Evolutionary conservation across 306 rosid genomes (phyloP).

Genomic region (Prunus persica): Prunus_persica_NCBIv2 NC_034014.1:1369001-1369500

Average conservation of each 20-base stretch:
- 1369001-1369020: conserved; percentile 15
- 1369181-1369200: conserved; percentile 31
- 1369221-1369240: conserved; percentile 39
- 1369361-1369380: too few relatives aligned
- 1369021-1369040: conserved; percentile 47
- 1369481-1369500: conserved; percentile 80
- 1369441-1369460: conserved; percentile 33
- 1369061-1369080: conserved; percentile 42
- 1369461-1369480: conserved; percentile 39
- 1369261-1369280: not conserved
- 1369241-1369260: conserved; percentile 18
- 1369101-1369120: conserved; percentile 35
- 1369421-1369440: not conserved
- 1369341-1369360: not conserved
- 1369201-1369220: conserved; percentile 35
- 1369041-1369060: conserved; percentile 34
- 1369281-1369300: not conserved
- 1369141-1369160: conserved; percentile 49
- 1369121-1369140: conserved; percentile 52
- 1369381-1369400: too few relatives aligned
- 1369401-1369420: not conserved
- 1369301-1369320: not conserved
- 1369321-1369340: not conserved
- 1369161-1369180: conserved; percentile 27
- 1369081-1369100: conserved; percentile 40